Evolutionary conservation across 805 yeast genomes (phyloP).

Genomic region (Maudiozyma pseudohumilis): DNA sequence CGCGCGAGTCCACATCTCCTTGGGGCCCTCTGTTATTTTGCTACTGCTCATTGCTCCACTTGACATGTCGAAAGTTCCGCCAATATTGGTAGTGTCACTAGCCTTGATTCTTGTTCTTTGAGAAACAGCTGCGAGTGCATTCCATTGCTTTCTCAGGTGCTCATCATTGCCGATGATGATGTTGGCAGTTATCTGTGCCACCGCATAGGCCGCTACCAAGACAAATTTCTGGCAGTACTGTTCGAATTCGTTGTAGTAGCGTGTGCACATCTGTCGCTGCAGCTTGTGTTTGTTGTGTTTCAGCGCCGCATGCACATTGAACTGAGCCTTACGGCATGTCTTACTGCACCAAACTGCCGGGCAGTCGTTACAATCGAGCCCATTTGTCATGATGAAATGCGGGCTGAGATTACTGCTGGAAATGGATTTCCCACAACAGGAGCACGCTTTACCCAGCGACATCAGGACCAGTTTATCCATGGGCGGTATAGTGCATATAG

Average conservation of each 20-base stretch:
- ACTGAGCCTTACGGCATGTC: constrained; percentile 46
- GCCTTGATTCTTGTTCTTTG: constrained; percentile 57
- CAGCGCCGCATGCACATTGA: constrained; percentile 39
- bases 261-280: constrained; percentile 31
- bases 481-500: constrained; percentile 56
- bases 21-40: constrained; percentile 38
- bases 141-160: constrained; percentile 36
- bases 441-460: constrained; percentile 55
- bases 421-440: constrained; percentile 56
- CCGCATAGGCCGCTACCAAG: constrained; percentile 61
- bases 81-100: constrained; percentile 39
- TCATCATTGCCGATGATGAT: constrained; percentile 14
- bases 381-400: constrained; percentile 29
- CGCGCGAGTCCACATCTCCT: constrained; percentile 31
- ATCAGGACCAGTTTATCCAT: constrained; percentile 54
- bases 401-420: constrained; percentile 15
- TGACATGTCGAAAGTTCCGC: constrained; percentile 34
- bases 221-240: constrained; percentile 52
- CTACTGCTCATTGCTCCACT: constrained; percentile 40
- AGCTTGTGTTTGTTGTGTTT: constrained; percentile 40
- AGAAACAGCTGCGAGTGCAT: constrained; percentile 57
- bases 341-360: constrained; percentile 62
- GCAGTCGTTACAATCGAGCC: constrained; percentile 59
- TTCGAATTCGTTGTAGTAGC: constrained; percentile 47
- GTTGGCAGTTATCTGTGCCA: constrained; percentile 46